These are phyloP conservation scores for Colletotrichum sp. DNA, from an alignment of 2,329 filamentous ascomycete genomes.

Conservation along the genomic window DNA sequence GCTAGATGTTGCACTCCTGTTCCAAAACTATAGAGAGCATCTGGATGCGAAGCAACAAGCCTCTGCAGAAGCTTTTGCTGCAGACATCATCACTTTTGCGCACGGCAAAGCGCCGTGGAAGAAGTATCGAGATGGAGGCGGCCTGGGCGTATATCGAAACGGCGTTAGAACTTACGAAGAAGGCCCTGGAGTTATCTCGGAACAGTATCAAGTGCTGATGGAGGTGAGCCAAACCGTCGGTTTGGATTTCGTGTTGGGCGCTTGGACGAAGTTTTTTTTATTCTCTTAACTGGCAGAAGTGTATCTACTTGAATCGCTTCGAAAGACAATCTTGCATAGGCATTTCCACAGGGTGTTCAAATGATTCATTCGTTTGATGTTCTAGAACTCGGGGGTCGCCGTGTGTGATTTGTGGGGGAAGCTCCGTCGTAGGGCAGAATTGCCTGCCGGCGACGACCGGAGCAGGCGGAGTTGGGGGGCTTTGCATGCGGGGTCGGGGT, in stretches of 20 bases:
- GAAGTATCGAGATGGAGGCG: background rate
- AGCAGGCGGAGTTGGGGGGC: background rate
- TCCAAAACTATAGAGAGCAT: conserved; percentile 49
- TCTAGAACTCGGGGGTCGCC: background rate
- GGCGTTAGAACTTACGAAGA: background rate
- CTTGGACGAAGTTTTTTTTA: background rate
- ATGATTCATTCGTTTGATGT: background rate
- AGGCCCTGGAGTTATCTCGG: background rate
- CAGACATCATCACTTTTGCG: conserved; percentile 41
- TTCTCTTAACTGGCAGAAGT: background rate
- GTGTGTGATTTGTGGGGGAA: background rate
- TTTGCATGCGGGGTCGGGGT: background rate
- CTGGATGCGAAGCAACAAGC: conserved; percentile 34
- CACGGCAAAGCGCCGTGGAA: conserved; percentile 31
- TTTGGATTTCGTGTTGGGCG: background rate
- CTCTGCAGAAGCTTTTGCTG: conserved; percentile 36
- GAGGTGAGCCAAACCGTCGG: background rate
- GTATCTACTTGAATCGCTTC: background rate
- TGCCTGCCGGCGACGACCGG: background rate
- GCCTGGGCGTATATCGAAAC: background rate
- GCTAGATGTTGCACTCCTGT: conserved; percentile 48
- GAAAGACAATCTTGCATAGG: background rate
- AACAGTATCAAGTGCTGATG: background rate
- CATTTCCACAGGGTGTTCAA: background rate
- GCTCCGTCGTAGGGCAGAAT: background rate